A percentile compares a stretch with the other conserved stretches of the same genome.
Conservation (phyloP, 2,329 filamentous ascomycete genomes). For the Thielaviopsis ethacetica region DNA sequence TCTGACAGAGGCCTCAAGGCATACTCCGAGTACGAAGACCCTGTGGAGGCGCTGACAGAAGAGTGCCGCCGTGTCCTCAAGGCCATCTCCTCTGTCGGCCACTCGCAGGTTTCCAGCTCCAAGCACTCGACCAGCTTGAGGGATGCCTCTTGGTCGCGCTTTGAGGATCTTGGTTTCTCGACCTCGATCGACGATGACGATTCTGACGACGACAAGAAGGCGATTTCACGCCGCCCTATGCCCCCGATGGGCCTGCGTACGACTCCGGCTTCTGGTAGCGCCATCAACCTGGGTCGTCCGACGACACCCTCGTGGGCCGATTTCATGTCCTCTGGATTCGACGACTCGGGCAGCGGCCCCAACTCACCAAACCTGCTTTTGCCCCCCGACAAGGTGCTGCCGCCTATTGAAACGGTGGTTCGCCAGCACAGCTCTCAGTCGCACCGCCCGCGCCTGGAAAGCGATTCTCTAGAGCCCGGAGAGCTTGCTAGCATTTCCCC, state of each 20-base stretch:
- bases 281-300: conserved; percentile 51
- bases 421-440: conserved; percentile 79
- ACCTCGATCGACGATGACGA: conserved; percentile 57
- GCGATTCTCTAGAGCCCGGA: conserved; percentile 62
- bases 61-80: conserved; percentile 84
- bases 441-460: conserved; percentile 56
- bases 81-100: conserved; percentile 76
- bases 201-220: conserved; percentile 38
- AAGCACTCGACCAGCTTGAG: conserved; percentile 57
- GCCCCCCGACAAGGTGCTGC: conserved; percentile 82
- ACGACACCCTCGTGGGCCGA: conserved; percentile 98
- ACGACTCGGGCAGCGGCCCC: conserved; percentile 48
- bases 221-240: conserved; percentile 20
- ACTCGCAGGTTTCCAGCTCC: conserved; percentile 57
- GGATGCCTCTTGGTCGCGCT: conserved; percentile 91
- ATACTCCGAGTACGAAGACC: conserved; percentile 81
- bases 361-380: conserved; percentile 48
- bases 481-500: conserved; percentile 84
- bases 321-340: conserved; percentile 89
- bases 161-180: conserved; percentile 86
- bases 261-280: conserved; percentile 49
- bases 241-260: conserved; percentile 36
- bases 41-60: conserved; percentile 72
- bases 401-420: conserved; percentile 57
- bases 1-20: conserved; percentile 70